A percentile compares a stretch with the other conserved stretches of the same genome.
These are phyloP conservation scores for Euryodendron excelsum DNA, from an alignment of 148 eudicot genomes.

Conservation along the genomic window DNA sequence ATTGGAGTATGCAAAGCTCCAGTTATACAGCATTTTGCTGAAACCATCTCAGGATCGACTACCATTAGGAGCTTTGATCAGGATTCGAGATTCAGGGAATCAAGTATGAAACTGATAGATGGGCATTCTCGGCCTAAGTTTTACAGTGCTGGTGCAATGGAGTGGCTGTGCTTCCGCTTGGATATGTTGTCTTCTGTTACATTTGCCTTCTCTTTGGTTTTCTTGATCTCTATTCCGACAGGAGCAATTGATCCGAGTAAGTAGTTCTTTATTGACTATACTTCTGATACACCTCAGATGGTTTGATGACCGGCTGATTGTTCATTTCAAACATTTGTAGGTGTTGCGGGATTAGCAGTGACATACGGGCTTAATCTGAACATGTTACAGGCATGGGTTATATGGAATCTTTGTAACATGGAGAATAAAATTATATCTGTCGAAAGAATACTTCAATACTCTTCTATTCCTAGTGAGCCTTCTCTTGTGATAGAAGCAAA, in stretches of 20 bases:
- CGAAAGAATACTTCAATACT: slow-evolving; percentile 63
- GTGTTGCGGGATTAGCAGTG: slow-evolving; percentile 61
- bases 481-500: slow-evolving; percentile 49
- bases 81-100: slow-evolving; percentile 37
- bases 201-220: slow-evolving; percentile 47
- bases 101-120: slow-evolving; percentile 36
- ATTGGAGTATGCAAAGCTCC: slow-evolving; percentile 60
- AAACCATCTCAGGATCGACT: slow-evolving; percentile 57
- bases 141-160: slow-evolving; percentile 39
- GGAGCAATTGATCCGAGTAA: slow-evolving; percentile 53
- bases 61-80: slow-evolving; percentile 61
- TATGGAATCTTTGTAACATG: slow-evolving; percentile 42
- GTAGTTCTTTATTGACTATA: neutral
- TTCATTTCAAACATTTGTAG: slow-evolving; percentile 22
- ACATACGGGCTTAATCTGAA: slow-evolving; percentile 58
- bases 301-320: neutral
- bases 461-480: slow-evolving; percentile 47
- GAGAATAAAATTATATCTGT: slow-evolving; percentile 66
- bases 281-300: too few relatives aligned
- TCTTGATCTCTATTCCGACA: slow-evolving; percentile 46
- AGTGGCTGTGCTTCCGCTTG: slow-evolving; percentile 59
- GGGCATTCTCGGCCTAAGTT: slow-evolving; percentile 42
- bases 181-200: slow-evolving; percentile 48
- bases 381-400: slow-evolving; percentile 35
- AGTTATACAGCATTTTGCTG: slow-evolving; percentile 57